Evolutionary conservation across 345 rosid species (phyloP).

Genomic region (Excoecaria cochinchinensis): DNA sequence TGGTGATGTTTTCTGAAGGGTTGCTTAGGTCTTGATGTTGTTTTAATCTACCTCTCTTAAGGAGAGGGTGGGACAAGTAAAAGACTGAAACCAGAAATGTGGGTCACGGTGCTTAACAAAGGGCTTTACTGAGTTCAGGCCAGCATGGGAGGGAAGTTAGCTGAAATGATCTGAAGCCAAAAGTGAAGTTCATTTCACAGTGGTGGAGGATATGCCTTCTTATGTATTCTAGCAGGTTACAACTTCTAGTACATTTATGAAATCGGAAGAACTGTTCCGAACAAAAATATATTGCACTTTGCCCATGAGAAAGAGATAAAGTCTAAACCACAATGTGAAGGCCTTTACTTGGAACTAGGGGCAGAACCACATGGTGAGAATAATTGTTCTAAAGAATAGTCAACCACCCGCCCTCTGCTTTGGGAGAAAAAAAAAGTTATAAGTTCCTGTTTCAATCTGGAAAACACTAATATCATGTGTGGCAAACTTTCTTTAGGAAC

Average conservation of each 20-base stretch:
- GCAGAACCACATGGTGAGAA: too few relatives aligned
- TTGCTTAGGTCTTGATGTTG: background rate
- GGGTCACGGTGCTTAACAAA: background rate
- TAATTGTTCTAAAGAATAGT: too few relatives aligned
- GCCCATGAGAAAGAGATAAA: background rate
- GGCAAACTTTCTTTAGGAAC: background rate
- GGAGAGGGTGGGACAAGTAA: background rate
- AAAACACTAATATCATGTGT: background rate
- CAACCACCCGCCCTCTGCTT: too few relatives aligned
- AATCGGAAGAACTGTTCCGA: background rate
- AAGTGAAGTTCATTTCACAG: background rate
- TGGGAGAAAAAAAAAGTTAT: too few relatives aligned
- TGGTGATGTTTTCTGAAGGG: constrained; percentile 12
- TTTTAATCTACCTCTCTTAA: too few relatives aligned
- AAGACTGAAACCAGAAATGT: background rate
- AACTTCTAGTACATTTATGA: background rate
- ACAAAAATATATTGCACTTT: background rate
- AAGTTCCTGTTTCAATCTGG: too few relatives aligned
- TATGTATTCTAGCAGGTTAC: background rate
- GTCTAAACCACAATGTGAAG: background rate
- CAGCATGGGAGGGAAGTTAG: background rate
- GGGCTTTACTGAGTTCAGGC: background rate
- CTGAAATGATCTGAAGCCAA: background rate
- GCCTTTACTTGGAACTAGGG: background rate
- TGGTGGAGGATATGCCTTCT: constrained; percentile 2